Evolutionary conservation across 1,284 basidiomycete genomes (phyloP), one percentile per base, ranked within the genome.

Genomic region (Thecaphora thlaspeos): DNA sequence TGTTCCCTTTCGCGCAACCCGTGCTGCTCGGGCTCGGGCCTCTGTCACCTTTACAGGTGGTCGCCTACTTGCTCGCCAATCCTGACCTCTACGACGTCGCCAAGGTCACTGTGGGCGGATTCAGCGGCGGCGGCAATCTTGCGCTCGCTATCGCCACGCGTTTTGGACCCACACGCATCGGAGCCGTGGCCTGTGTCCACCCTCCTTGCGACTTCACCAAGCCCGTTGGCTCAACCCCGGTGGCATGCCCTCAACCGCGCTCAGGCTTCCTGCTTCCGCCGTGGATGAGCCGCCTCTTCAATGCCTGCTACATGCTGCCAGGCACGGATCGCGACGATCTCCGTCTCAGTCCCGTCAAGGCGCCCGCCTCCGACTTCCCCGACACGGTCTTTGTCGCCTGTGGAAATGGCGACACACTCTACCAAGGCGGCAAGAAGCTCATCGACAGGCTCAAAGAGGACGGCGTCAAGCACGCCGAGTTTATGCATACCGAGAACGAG

Each of bases 41-140:
- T 51, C 24, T 46, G 45, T 34, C 51, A 51, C 24, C 28, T n/a
- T n/a, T 28, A 5, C 26, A 28, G 26, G 26, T 58, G 10, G 46
- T 64, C 43, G 46, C 44, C 28, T 64, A 59, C 48, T 43, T 70
- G 9, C 46, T 64, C 17, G 30, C 58, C 10, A 58, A 68, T 36
- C 61, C 57, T 1, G 18, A 63, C 4, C 37, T 55, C 12, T 72
- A 57, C 28, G 64, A 72, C 26, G 22, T 46, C 0, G n/a, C 46
- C 14, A 56, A 56, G n/a, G 37, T 71, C 45, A 61, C 69, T 1
- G 46, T 71, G 22, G 66, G 68, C 7, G 73, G 73, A 21, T 70
- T 70, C 46, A 68, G 63, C 4, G 73, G 71, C 4, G 73, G 73
- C 30, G 73, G 62, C 41, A 72, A 69, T 24, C 55, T 76, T 17